A percentile compares a stretch with the other conserved stretches of the same genome.
Evolutionary conservation across 1,284 basidiomycete genomes (phyloP).

Genomic region (Tilletia indica): DNA sequence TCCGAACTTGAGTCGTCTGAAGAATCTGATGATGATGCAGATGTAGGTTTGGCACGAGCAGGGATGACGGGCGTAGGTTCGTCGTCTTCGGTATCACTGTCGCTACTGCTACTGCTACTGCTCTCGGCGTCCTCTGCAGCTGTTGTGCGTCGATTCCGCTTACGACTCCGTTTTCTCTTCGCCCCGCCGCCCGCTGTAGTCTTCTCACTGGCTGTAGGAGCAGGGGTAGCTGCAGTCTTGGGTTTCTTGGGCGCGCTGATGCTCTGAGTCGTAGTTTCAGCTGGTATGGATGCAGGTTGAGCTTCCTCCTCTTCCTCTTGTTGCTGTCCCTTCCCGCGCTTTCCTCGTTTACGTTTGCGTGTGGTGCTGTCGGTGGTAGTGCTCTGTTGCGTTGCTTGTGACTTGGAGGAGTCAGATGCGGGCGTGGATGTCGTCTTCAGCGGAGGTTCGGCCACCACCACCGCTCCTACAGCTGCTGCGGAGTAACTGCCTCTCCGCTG

Average conservation of each 20-base stretch:
- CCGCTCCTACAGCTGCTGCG: too few species aligned
- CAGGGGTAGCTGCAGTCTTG: too few species aligned
- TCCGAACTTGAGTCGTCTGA: conserved; percentile 9
- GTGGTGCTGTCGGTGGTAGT: not conserved
- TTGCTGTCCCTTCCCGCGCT: not conserved
- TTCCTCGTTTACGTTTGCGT: not conserved
- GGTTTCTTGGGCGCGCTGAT: not conserved
- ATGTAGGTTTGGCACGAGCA: too few species aligned
- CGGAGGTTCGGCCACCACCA: not conserved
- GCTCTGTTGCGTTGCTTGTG: not conserved
- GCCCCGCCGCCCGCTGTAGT: not conserved
- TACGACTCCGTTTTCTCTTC: not conserved
- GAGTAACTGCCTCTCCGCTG: not conserved
- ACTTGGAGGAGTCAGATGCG: not conserved
- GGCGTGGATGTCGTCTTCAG: not conserved
- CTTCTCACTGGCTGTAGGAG: too few species aligned
- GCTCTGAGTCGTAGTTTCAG: not conserved
- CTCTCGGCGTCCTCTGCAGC: not conserved
- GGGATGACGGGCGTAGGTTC: not conserved
- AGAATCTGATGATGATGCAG: not conserved
- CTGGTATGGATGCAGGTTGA: not conserved
- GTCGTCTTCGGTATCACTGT: conserved; percentile 7
- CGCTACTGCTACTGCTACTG: conserved; percentile 2
- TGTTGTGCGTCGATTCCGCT: conserved; percentile 4
- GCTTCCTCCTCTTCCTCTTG: not conserved